A percentile compares a stretch with the other conserved stretches of the same genome.
Conservation (phyloP, 1,284 basidiomycete species). For the Sanguinoderma infundibulare region DNA sequence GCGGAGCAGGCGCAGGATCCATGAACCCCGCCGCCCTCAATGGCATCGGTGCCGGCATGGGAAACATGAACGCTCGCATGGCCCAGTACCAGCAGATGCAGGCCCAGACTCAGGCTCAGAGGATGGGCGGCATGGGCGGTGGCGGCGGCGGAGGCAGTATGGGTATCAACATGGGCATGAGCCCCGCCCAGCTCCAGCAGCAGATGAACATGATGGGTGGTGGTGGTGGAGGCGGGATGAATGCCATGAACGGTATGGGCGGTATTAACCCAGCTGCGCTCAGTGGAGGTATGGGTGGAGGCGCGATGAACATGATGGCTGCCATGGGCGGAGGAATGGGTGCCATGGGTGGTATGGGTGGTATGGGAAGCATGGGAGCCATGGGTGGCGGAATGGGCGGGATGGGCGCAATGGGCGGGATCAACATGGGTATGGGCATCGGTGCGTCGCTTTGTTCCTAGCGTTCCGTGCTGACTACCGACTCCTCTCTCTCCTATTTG, state of each 20-base stretch:
- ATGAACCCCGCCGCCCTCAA: conserved; percentile 30
- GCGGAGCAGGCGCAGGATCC: conserved; percentile 6
- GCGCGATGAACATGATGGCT: conserved; percentile 23
- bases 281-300: conserved; percentile 15
- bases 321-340: conserved; percentile 20
- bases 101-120: conserved; percentile 20
- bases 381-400: conserved; percentile 19
- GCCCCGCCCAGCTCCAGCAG: conserved; percentile 25
- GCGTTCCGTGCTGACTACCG: not conserved
- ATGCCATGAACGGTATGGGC: conserved; percentile 20
- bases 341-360: conserved; percentile 16
- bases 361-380: conserved; percentile 18
- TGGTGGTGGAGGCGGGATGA: conserved; percentile 16
- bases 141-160: conserved; percentile 10
- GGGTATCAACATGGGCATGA: conserved; percentile 18
- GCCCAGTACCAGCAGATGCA: conserved; percentile 27
- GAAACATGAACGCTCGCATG: conserved; percentile 22
- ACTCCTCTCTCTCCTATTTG: not conserved
- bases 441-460: conserved; percentile 14
- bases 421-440: conserved; percentile 24
- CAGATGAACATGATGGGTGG: conserved; percentile 19
- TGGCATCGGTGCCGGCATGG: conserved; percentile 16
- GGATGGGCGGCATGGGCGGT: conserved; percentile 14
- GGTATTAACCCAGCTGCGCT: conserved; percentile 17
- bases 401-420: conserved; percentile 21